Conservation (phyloP, 164 flowering plant species). For the Sextonia rubra region DNA sequence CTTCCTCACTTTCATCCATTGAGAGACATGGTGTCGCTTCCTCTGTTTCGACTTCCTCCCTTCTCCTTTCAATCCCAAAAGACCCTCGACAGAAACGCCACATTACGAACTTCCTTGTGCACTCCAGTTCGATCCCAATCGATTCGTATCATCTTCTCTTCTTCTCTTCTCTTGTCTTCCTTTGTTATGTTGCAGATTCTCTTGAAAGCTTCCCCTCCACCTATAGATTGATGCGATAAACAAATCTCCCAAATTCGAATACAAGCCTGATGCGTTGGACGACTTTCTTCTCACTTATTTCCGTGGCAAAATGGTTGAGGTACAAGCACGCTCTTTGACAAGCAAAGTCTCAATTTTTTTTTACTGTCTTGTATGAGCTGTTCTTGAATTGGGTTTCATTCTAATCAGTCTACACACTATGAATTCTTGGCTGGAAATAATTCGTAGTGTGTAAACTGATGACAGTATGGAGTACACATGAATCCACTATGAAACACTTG, state of each 20-base stretch:
- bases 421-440: no score
- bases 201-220: not conserved
- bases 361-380: no score
- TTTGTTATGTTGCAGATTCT: not conserved
- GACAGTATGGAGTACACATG: not conserved
- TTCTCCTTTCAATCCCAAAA: slow-evolving; percentile 10
- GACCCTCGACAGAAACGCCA: slow-evolving; percentile 11
- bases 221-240: slow-evolving; percentile 19
- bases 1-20: not conserved
- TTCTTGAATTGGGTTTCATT: slow-evolving; percentile 1
- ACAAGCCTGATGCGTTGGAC: slow-evolving; percentile 50
- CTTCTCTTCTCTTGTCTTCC: not conserved
- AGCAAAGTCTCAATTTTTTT: no score
- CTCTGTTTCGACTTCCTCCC: slow-evolving; percentile 19
- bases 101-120: slow-evolving; percentile 20
- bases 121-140: slow-evolving; percentile 25
- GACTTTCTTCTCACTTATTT: slow-evolving; percentile 54
- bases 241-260: no score
- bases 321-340: slow-evolving; percentile 5
- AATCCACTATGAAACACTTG: not conserved
- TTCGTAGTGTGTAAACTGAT: not conserved
- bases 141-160: slow-evolving; percentile 14
- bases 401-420: no score
- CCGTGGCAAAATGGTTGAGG: slow-evolving; percentile 70
- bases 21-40: slow-evolving; percentile 27